Conservation (phyloP, 352 stramenopile species). For the Phytophthora brassicae region DNA sequence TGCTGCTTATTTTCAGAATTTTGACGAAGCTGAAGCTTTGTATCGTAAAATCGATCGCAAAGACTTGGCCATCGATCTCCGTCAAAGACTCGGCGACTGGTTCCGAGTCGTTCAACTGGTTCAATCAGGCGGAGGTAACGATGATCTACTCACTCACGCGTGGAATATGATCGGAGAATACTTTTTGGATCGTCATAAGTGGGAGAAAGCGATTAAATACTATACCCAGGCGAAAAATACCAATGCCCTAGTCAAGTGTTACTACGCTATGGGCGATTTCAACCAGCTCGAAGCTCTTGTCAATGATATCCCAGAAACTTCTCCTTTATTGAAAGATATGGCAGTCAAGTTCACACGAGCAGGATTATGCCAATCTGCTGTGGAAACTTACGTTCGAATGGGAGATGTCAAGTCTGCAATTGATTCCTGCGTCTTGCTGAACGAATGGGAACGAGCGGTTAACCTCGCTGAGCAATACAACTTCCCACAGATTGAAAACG, state of each 20-base stretch:
- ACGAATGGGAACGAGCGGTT: slow-evolving; percentile 92
- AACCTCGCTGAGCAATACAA: slow-evolving; percentile 90
- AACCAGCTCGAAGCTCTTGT: slow-evolving; percentile 85
- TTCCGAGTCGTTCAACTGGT: slow-evolving; percentile 89
- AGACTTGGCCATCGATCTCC: slow-evolving; percentile 91
- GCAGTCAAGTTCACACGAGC: slow-evolving; percentile 87
- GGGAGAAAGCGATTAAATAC: slow-evolving; percentile 92
- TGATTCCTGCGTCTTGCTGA: slow-evolving; percentile 91
- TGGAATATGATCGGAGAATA: slow-evolving; percentile 92
- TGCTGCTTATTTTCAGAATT: slow-evolving; percentile 89
- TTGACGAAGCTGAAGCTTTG: slow-evolving; percentile 90
- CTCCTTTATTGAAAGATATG: slow-evolving; percentile 82
- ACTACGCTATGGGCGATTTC: slow-evolving; percentile 91
- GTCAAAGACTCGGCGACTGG: slow-evolving; percentile 91
- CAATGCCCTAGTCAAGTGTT: slow-evolving; percentile 82
- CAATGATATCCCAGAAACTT: slow-evolving; percentile 80
- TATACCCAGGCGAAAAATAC: slow-evolving; percentile 85
- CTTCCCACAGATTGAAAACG: slow-evolving; percentile 94
- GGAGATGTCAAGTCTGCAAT: slow-evolving; percentile 92
- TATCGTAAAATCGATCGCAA: slow-evolving; percentile 95
- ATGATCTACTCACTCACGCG: slow-evolving; percentile 77
- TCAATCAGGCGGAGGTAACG: slow-evolving; percentile 74
- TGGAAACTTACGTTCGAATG: slow-evolving; percentile 88
- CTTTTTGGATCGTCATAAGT: slow-evolving; percentile 91
- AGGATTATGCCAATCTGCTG: slow-evolving; percentile 79